Evolutionary conservation across 1,284 basidiomycete species (phyloP).

Genomic region (Coniferiporia weirii): DNA sequence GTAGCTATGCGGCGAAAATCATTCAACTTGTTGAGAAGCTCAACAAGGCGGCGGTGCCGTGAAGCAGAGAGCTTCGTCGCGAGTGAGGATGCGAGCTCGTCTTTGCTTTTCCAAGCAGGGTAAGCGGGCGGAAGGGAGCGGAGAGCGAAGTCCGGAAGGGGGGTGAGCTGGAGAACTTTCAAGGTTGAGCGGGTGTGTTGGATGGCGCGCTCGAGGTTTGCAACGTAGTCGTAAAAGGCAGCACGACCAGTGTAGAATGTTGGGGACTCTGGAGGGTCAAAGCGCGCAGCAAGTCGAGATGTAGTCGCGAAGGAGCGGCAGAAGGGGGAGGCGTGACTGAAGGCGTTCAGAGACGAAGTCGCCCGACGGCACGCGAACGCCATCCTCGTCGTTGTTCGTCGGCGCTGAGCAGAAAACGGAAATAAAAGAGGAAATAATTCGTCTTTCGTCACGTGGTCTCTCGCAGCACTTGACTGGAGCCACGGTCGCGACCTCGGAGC

Average conservation of each 20-base stretch:
- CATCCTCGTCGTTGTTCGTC: conserved; percentile 2
- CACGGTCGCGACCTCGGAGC: not conserved
- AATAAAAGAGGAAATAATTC: not conserved
- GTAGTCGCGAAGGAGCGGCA: conserved; percentile 16
- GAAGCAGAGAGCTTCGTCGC: conserved; percentile 61
- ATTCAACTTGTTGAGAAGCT: conserved; percentile 68
- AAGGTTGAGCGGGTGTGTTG: conserved; percentile 55
- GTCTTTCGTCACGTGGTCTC: not conserved
- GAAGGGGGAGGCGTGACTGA: not conserved
- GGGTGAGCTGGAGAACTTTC: conserved; percentile 64
- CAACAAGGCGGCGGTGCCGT: conserved; percentile 66
- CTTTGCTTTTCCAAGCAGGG: conserved; percentile 64
- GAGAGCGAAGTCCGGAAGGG: conserved; percentile 69
- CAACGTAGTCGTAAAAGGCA: conserved; percentile 70
- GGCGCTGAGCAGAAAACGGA: not conserved
- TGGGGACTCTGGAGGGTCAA: conserved; percentile 48
- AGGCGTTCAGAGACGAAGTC: not conserved
- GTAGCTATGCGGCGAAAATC: conserved; percentile 65
- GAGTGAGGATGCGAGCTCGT: conserved; percentile 55
- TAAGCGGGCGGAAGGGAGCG: conserved; percentile 53
- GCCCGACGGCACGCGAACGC: conserved; percentile 11
- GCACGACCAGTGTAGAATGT: conserved; percentile 88
- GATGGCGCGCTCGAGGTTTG: conserved; percentile 63
- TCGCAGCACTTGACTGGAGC: not conserved
- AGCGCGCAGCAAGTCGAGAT: conserved; percentile 1